Evolutionary conservation across 106 monocot species (phyloP).

Genomic region (Ottelia alismoides): DNA sequence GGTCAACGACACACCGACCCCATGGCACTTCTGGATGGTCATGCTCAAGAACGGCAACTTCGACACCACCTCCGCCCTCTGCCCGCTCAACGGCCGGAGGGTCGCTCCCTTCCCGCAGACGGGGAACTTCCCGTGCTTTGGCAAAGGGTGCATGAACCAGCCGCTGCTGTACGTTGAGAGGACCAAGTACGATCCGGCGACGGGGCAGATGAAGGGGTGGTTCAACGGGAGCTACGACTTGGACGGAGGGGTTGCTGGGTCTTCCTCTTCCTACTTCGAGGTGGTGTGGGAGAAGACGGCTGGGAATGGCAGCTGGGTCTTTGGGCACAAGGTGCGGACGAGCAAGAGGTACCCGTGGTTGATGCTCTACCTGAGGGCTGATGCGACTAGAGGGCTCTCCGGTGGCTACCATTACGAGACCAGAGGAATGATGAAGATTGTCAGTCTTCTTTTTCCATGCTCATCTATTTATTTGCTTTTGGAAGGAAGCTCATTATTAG

Average conservation of each 20-base stretch:
- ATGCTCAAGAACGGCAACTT: conserved; percentile 93
- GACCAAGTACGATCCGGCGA: conserved; percentile 13
- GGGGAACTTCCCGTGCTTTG: conserved; percentile 69
- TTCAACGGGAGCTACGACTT: conserved; percentile 63
- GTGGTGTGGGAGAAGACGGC: conserved; percentile 77
- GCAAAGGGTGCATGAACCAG: conserved; percentile 85
- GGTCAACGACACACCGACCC: conserved; percentile 23
- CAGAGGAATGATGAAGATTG: conserved; percentile 70
- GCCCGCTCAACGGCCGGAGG: conserved; percentile 51
- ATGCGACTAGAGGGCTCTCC: conserved; percentile 70
- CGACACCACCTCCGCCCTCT: conserved; percentile 50
- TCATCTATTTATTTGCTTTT: background rate
- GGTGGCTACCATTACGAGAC: conserved; percentile 81
- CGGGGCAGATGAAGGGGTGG: conserved; percentile 27
- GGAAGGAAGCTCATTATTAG: too few relatives aligned
- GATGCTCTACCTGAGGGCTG: conserved; percentile 83
- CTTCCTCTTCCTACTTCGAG: conserved; percentile 34
- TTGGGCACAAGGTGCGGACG: conserved; percentile 58
- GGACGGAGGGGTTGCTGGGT: conserved; percentile 17
- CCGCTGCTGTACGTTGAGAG: conserved; percentile 47
- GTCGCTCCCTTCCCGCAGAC: conserved; percentile 46
- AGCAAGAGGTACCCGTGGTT: conserved; percentile 71
- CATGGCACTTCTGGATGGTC: conserved; percentile 95
- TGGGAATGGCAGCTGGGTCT: conserved; percentile 42
- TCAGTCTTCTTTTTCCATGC: conserved; percentile 15